Percentiles rank a stretch among this genome's conserved stretches.
Evolutionary conservation across 768 basidiomycete genomes (phyloP).

Genomic region (Boletus rubescentipes): DNA sequence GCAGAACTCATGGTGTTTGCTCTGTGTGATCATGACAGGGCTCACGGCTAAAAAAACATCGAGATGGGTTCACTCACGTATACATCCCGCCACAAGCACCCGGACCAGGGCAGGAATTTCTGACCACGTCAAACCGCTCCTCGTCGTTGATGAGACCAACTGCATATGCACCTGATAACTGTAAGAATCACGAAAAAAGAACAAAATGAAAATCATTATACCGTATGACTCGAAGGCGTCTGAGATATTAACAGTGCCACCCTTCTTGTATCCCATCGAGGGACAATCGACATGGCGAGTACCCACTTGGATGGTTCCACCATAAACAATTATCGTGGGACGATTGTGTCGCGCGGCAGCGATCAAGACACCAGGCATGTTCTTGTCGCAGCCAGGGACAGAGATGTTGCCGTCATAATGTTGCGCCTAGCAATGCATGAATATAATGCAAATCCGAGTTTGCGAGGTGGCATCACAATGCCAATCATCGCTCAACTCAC

Average conservation of each 20-base stretch:
- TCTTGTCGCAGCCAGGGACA: slow-evolving; percentile 88
- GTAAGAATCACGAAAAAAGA: neutral
- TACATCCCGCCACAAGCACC: slow-evolving; percentile 91
- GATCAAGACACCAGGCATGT: slow-evolving; percentile 89
- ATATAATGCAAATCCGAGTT: neutral
- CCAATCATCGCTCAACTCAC: slow-evolving; percentile 31
- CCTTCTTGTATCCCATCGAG: slow-evolving; percentile 70
- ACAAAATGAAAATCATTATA: slow-evolving; percentile 20
- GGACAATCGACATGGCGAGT: slow-evolving; percentile 78
- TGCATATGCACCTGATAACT: slow-evolving; percentile 62
- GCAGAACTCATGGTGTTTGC: slow-evolving; percentile 90
- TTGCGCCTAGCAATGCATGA: slow-evolving; percentile 55
- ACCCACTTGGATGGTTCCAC: slow-evolving; percentile 82
- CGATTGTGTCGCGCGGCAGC: slow-evolving; percentile 85
- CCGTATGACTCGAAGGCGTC: slow-evolving; percentile 88
- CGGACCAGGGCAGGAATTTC: slow-evolving; percentile 80
- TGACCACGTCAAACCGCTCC: slow-evolving; percentile 80
- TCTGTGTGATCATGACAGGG: slow-evolving; percentile 28
- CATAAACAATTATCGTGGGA: slow-evolving; percentile 84
- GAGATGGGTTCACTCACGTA: slow-evolving; percentile 46
- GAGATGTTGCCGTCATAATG: slow-evolving; percentile 88
- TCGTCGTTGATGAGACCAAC: slow-evolving; percentile 78
- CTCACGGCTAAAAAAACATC: neutral
- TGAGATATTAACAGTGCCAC: slow-evolving; percentile 81
- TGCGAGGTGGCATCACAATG: neutral